Evolutionary conservation across 192 early-diverging fungal species (phyloP).

Genomic region (Mortierella hygrophila): DNA sequence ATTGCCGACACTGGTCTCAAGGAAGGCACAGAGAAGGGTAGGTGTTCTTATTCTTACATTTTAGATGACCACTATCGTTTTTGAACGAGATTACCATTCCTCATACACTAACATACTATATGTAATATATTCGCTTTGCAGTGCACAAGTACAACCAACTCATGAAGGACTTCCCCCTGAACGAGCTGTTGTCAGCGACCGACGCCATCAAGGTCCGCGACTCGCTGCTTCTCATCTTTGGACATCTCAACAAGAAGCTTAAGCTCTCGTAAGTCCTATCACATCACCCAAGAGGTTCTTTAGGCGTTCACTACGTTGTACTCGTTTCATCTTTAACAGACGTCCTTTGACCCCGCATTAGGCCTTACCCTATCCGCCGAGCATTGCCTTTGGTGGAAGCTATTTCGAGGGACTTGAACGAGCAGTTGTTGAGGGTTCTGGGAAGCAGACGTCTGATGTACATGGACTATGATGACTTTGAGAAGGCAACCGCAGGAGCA

Average conservation of each 20-base stretch:
- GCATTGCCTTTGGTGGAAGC: slow-evolving; percentile 94
- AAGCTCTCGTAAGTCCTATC: slow-evolving; percentile 79
- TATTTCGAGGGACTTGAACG: slow-evolving; percentile 95
- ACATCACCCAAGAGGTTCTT: neutral
- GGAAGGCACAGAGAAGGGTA: slow-evolving; percentile 88
- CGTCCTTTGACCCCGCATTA: slow-evolving; percentile 14
- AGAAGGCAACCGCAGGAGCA: slow-evolving; percentile 82
- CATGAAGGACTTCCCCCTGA: slow-evolving; percentile 99
- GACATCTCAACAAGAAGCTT: slow-evolving; percentile 97
- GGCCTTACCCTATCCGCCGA: slow-evolving; percentile 90
- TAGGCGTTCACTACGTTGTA: neutral
- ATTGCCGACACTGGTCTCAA: slow-evolving; percentile 98
- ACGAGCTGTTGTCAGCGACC: slow-evolving; percentile 95
- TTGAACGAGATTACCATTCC: neutral
- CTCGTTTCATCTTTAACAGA: neutral
- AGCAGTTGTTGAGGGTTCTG: slow-evolving; percentile 90
- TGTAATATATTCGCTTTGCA: slow-evolving; percentile 1
- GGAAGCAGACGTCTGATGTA: slow-evolving; percentile 93
- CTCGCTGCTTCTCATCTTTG: slow-evolving; percentile 87
- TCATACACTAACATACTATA: neutral
- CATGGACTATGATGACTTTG: slow-evolving; percentile 94
- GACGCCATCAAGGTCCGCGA: slow-evolving; percentile 88
- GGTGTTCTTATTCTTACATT: neutral
- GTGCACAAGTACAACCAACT: slow-evolving; percentile 96
- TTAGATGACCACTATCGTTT: neutral